Evolutionary conservation across 192 early-diverging fungal species (phyloP), one percentile per base, ranked within the genome.

Genomic region (Coemansia sp.): DNA sequence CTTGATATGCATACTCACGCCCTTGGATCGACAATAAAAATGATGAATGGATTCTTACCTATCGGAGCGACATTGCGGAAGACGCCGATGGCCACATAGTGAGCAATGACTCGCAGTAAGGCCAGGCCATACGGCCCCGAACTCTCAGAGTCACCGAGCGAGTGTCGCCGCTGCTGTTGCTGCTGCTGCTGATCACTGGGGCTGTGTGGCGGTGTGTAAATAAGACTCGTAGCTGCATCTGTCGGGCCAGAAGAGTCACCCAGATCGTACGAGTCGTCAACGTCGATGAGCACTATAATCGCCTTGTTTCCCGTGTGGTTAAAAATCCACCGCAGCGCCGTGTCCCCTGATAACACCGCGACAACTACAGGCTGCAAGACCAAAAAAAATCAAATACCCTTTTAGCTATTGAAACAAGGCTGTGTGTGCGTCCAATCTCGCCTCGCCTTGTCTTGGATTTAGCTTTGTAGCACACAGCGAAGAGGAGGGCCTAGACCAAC

Each of bases 1-100:
- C 47, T 27, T 24, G 27, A 49, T 49, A 54, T 54, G 51, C 51
- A 54, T 54, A 54, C 51, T 54, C 51, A 54, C 51, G 27, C 51
- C 51, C 27, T 24, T 27, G 51, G 51, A 54, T 54, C 32, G 58
- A 38, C 58, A 39, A 11, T 15, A 54, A 54, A 31, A 54, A 40
- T 40, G 35, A 43, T 49, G 53, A 3, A 27, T 24, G 37, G 25
- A 39, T 61, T 27, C 78, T 81, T 81, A 81, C 78, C 78, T 68
- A 81, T 81, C 14, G 78, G 78, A 38, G 78, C 78, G 14, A 81
- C 78, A 47, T 81, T 81, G 59, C 78, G 78, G 64, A 81, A 81
- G 15, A 81, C 78, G 68, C 78, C 78, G 25, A 81, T 81, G n/a
- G 78, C 78, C 17, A 74, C 78, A 49, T 81, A 81, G 67, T 81